Evolutionary conservation across 2,329 filamentous ascomycete species (phyloP).

Genomic region (Neophaeococcomyces aloes): DNA sequence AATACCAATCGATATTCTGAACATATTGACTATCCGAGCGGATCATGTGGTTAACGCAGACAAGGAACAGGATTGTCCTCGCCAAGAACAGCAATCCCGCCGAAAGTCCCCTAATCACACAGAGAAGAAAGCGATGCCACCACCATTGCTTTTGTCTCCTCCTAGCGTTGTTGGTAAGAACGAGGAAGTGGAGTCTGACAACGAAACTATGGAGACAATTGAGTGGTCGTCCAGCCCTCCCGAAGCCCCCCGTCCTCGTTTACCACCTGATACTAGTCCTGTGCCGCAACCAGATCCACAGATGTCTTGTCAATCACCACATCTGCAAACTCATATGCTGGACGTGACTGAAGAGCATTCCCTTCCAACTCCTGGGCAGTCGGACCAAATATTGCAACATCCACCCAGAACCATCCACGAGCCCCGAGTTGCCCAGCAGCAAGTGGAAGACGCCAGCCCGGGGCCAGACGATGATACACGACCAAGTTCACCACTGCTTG

Average conservation of each 20-base stretch:
- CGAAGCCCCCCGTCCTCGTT: background rate
- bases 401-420: too few species aligned
- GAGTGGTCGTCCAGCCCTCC: conserved; percentile 5
- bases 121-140: background rate
- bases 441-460: too few species aligned
- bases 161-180: background rate
- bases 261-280: background rate
- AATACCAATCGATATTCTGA: conserved; percentile 10
- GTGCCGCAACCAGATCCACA: background rate
- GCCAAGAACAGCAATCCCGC: background rate
- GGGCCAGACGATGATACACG: too few species aligned
- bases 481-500: too few species aligned
- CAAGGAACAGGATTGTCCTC: background rate
- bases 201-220: background rate
- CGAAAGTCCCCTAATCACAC: background rate
- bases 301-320: background rate
- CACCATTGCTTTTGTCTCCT: background rate
- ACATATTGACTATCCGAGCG: conserved; percentile 8
- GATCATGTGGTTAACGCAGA: background rate
- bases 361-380: too few species aligned
- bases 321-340: background rate
- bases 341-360: background rate
- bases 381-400: too few species aligned
- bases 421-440: too few species aligned
- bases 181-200: background rate